phyloP scores from a whole-genome alignment of 139 green algal genomes.

The Auxenochlorella protothecoides region DNA sequence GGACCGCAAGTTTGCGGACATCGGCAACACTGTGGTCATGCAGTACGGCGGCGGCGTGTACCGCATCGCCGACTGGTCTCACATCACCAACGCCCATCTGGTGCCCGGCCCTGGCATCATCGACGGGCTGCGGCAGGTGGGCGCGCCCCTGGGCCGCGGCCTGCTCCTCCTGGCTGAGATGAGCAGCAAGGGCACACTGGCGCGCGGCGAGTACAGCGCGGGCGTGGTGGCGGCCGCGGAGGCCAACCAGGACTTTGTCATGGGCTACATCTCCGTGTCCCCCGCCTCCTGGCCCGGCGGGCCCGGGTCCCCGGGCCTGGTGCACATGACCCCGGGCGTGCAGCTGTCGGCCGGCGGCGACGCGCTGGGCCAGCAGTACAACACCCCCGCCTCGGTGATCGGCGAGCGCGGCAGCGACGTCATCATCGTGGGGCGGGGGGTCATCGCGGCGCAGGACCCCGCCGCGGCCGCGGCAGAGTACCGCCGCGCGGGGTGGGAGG shows the following conservation, averaged over 20 bases:
- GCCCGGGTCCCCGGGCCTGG: slow-evolving; percentile 52
- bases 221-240: slow-evolving; percentile 66
- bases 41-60: slow-evolving; percentile 81
- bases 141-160: slow-evolving; percentile 36
- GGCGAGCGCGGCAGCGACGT: slow-evolving; percentile 78
- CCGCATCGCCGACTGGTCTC: slow-evolving; percentile 88
- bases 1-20: slow-evolving; percentile 99
- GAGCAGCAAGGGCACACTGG: slow-evolving; percentile 86
- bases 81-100: slow-evolving; percentile 97
- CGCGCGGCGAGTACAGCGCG: slow-evolving; percentile 79
- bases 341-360: slow-evolving; percentile 83
- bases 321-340: slow-evolving; percentile 99
- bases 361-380: slow-evolving; percentile 96
- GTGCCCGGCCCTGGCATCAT: slow-evolving; percentile 93
- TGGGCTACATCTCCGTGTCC: slow-evolving; percentile 94
- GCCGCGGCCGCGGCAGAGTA: slow-evolving; percentile 68
- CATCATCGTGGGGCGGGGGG: slow-evolving; percentile 89
- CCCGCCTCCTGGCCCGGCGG: slow-evolving; percentile 67
- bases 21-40: slow-evolving; percentile 95
- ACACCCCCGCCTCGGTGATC: slow-evolving; percentile 83
- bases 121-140: slow-evolving; percentile 76
- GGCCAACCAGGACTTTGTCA: slow-evolving; percentile 88
- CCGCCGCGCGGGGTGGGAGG: slow-evolving; percentile 73
- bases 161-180: slow-evolving; percentile 91
- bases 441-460: slow-evolving; percentile 53